phyloP scores from a whole-genome alignment of 78 protist species.

The Trichosphaerium sp. region DNA sequence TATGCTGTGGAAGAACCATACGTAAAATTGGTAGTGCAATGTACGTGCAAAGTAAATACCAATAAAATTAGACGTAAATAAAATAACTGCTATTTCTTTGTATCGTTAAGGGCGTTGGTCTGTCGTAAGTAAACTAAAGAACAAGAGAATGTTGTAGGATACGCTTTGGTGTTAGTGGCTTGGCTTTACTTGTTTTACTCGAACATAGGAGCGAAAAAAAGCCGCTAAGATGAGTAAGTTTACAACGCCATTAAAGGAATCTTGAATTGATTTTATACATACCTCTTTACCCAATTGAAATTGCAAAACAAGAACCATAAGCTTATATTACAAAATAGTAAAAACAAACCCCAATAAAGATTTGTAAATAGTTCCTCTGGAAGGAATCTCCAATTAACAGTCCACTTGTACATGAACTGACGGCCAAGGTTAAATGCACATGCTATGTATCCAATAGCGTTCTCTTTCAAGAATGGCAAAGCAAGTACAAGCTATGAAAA shows the following conservation, averaged over 20 bases:
- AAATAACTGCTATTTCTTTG: conserved; percentile 20
- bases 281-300: background rate
- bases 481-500: conserved; percentile 47
- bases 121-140: no score
- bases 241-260: background rate
- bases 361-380: conserved; percentile 43
- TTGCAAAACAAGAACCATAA: background rate
- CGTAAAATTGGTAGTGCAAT: conserved; percentile 89
- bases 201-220: no score
- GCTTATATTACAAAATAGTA: conserved; percentile 36
- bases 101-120: no score
- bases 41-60: conserved; percentile 78
- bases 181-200: no score
- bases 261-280: background rate
- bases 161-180: no score
- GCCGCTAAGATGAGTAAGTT: no score
- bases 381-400: conserved; percentile 77
- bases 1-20: conserved; percentile 82
- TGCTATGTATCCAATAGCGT: conserved; percentile 36
- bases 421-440: conserved; percentile 67
- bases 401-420: conserved; percentile 65
- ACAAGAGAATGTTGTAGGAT: no score
- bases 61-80: conserved; percentile 65
- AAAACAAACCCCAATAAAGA: conserved; percentile 11
- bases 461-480: conserved; percentile 53